Evolutionary conservation across 495 filamentous ascomycete species (phyloP), one percentile per base, ranked within the genome.

Genomic region (Podospora fimiseda): DNA sequence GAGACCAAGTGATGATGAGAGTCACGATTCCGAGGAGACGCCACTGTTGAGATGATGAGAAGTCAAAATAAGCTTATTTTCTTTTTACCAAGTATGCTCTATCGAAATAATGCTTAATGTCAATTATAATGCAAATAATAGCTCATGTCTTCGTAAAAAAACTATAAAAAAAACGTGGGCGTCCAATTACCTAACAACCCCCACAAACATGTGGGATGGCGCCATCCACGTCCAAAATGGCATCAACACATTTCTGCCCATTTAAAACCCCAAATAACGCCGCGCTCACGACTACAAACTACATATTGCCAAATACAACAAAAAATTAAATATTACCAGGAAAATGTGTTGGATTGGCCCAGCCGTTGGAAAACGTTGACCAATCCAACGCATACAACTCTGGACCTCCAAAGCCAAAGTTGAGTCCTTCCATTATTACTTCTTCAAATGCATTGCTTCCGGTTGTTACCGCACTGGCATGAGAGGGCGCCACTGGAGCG

Each of bases 381-480:
- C 63, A 66, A 14, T 66, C 60, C 21, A 55, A 37, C 2, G 49
- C 60, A 33, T 60, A 56, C 39, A 63, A 16, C 19, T 61, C 60
- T 2, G 57, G 50, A 16, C 60, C n/a, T n/a, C n/a, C n/a, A n/a
- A n/a, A n/a, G n/a, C n/a, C 64, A 44, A 67, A 63, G 20, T 58
- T 63, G 48, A 65, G 44, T 7, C 48, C 62, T 23, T 59, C 27
- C 5, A 33, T 54, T 3, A 60, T 27, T 3, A 56, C 27, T 36
- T 67, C 64, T 27, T 67, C 60, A 30, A 65, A 67, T 2, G 64
- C 64, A 18, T 67, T 67, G 37, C 50, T 59, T 15, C 53, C 58
- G 1, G 51, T 61, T 9, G 64, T 65, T 13, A 54, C 52, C 0
- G 42, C 58, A 48, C 64, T 61, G 5, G 56, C 52, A 14, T 61